phyloP scores from a whole-genome alignment of 352 stramenopile species.

The Globisporangium takayamanum region DNA sequence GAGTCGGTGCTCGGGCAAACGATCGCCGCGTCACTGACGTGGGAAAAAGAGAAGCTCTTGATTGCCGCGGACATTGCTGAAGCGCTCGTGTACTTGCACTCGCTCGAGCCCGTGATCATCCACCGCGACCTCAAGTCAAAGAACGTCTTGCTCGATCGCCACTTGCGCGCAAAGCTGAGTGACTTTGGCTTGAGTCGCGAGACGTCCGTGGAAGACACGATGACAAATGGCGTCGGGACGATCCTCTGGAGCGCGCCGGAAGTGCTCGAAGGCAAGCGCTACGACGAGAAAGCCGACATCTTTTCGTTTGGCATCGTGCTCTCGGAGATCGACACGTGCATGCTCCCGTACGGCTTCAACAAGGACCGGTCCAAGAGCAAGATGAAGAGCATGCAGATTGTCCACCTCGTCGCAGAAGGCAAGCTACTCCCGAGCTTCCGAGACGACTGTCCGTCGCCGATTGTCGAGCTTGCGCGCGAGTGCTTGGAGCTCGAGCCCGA shows the following conservation, averaged over 20 bases:
- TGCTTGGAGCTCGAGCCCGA: slow-evolving; percentile 60
- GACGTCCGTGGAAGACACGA: slow-evolving; percentile 59
- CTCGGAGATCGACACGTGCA: slow-evolving; percentile 72
- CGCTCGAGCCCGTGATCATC: slow-evolving; percentile 58
- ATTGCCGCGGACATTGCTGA: slow-evolving; percentile 62
- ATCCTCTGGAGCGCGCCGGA: slow-evolving; percentile 71
- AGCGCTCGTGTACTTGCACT: slow-evolving; percentile 67
- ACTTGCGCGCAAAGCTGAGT: slow-evolving; percentile 58
- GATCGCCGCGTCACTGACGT: slow-evolving; percentile 35
- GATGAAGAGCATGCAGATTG: slow-evolving; percentile 79
- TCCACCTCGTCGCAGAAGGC: slow-evolving; percentile 72
- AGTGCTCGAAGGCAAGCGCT: slow-evolving; percentile 62
- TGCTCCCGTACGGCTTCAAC: slow-evolving; percentile 64
- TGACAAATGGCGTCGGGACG: slow-evolving; percentile 73
- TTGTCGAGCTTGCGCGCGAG: slow-evolving; percentile 47
- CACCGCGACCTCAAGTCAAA: slow-evolving; percentile 75
- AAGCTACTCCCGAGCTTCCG: slow-evolving; percentile 71
- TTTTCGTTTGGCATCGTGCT: slow-evolving; percentile 73
- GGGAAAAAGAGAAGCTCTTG: slow-evolving; percentile 48
- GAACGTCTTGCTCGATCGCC: slow-evolving; percentile 66
- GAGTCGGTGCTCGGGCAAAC: slow-evolving; percentile 40
- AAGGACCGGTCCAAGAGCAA: slow-evolving; percentile 53
- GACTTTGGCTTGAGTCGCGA: slow-evolving; percentile 70
- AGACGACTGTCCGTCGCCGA: slow-evolving; percentile 44
- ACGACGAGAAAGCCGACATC: slow-evolving; percentile 74